A percentile compares a stretch with the other conserved stretches of the same genome.
Evolutionary conservation across 352 stramenopile species (phyloP).

Genomic region (Globisporangium solare): DNA sequence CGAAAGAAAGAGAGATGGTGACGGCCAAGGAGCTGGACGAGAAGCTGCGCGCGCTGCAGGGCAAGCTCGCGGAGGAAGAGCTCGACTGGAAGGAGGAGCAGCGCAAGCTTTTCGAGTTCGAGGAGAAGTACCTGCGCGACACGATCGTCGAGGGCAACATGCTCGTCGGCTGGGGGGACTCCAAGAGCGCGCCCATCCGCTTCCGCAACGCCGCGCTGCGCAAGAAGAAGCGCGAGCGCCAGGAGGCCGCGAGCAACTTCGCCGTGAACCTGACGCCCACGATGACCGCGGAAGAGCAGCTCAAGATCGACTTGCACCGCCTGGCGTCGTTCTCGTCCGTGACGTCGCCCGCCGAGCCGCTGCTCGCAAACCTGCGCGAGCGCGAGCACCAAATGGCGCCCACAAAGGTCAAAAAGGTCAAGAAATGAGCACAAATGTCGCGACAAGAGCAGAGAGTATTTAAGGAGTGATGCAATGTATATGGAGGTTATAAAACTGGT

Average conservation of each 20-base stretch:
- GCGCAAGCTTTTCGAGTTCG: constrained; percentile 69
- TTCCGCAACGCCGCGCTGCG: constrained; percentile 66
- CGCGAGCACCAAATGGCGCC: constrained; percentile 16
- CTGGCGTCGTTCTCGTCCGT: constrained; percentile 68
- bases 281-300: constrained; percentile 41
- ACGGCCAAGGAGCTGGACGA: constrained; percentile 52
- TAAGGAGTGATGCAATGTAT: neutral
- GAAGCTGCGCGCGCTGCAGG: constrained; percentile 35
- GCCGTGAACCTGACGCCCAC: constrained; percentile 16
- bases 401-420: constrained; percentile 29
- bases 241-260: constrained; percentile 16
- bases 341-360: constrained; percentile 53
- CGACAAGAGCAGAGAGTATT: constrained; percentile 8
- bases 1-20: constrained; percentile 21
- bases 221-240: constrained; percentile 57
- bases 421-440: constrained; percentile 2
- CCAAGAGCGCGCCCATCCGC: constrained; percentile 49
- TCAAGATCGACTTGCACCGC: constrained; percentile 60
- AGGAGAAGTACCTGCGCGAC: constrained; percentile 67
- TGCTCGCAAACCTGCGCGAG: constrained; percentile 25
- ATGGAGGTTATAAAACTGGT: neutral
- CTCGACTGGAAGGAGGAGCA: constrained; percentile 56
- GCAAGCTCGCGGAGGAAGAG: constrained; percentile 41
- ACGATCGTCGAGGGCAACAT: constrained; percentile 73
- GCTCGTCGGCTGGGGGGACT: constrained; percentile 62